Evolutionary conservation across 2,329 filamentous ascomycete genomes (phyloP), one percentile per base, ranked within the genome.

Genomic region (Pseudocercospora pini-densiflorae): DNA sequence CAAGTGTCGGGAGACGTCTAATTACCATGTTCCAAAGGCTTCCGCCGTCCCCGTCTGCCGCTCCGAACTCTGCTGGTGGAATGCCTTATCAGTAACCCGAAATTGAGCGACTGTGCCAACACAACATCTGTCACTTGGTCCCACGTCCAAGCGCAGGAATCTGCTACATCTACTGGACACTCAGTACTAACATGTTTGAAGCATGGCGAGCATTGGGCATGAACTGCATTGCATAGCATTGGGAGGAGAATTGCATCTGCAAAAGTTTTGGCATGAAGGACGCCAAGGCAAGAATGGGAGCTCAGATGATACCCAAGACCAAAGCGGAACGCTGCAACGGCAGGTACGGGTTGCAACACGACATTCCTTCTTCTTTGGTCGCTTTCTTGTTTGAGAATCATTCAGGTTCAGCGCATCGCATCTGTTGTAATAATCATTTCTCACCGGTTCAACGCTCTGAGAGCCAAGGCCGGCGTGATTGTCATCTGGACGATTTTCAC

Each of bases 1-100:
- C 94, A 29, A 87, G 84, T 31, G 87, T 97, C 51, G 94, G 94
- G 5, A 88, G 88, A 73, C 88, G 88, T 73, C 81, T 98, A 62
- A 84, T 96, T 68, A 88, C 89, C 53, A 86, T 97, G 74, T 97
- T 98, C 57, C 72, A 75, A 45, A 62, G 73, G 9, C 67, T 68
- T 14, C 66, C 66, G 16, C 67, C 68, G 53, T 51, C 63, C n/a
- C 62, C 69, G 21, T 23, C 64, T 63, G 55, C 49, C 47, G 45
- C 55, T 9, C 21, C 61, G 3, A 51, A 55, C 54, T 43, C 43
- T 24, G 62, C 43, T 40, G 49, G 36, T 33, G 63, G 63, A 3
- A 63, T 64, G 63, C 54, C 62, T 24, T 68, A 53, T n/a, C 57
- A 53, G 51, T 65, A 45, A 66, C 58, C 27, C n/a, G 19, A n/a